Percentiles rank a stretch among this genome's conserved stretches.
Conservation (phyloP, 75 land plant genomes). For the Pinus albicaulis region DNA sequence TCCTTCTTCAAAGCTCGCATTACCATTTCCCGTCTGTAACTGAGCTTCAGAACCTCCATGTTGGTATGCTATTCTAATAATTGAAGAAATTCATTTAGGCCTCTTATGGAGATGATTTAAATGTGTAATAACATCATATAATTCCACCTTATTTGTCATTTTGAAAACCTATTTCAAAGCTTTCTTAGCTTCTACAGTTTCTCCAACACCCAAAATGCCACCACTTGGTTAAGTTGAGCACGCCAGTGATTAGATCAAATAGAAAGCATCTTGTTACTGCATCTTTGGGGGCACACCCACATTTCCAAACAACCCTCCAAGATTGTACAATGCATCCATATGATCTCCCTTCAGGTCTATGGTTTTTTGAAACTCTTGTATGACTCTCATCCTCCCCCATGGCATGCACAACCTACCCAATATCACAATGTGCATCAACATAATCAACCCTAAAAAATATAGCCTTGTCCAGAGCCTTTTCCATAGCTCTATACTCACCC, state of each 20-base stretch:
- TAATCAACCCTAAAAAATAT: too few relatives aligned
- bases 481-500: too few relatives aligned
- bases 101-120: too few relatives aligned
- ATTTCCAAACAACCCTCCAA: too few relatives aligned
- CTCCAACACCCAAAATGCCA: conserved; percentile 88
- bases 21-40: conserved; percentile 9
- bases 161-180: conserved; percentile 91
- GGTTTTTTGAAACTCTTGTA: too few relatives aligned
- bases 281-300: too few relatives aligned
- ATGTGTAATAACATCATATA: conserved; percentile 79
- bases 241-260: conserved; percentile 81
- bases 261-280: conserved; percentile 57
- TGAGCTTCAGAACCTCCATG: conserved; percentile 16
- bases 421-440: too few relatives aligned
- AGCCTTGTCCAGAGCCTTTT: too few relatives aligned
- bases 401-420: too few relatives aligned
- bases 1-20: conserved; percentile 14
- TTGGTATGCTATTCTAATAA: conserved; percentile 18
- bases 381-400: too few relatives aligned
- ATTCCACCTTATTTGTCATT: conserved; percentile 86
- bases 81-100: background rate
- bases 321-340: too few relatives aligned
- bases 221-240: conserved; percentile 92
- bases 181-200: conserved; percentile 84
- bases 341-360: too few relatives aligned